Conservation (phyloP, 1,284 basidiomycete genomes). For the Gymnopus androsaceus region DNA sequence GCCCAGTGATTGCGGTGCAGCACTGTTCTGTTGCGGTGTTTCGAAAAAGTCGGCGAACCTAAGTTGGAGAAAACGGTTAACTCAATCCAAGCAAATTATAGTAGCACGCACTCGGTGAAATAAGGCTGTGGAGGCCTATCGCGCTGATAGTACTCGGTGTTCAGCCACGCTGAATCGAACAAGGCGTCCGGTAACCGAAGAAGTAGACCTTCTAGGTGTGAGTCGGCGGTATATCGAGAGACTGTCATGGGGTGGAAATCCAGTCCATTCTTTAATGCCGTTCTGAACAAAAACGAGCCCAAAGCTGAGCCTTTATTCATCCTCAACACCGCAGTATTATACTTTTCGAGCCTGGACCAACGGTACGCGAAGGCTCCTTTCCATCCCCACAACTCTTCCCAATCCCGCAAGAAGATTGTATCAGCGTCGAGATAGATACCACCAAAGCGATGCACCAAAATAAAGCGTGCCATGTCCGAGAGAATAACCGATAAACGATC, state of each 20-base stretch:
- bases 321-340: slow-evolving; percentile 78
- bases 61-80: neutral
- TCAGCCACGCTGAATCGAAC: slow-evolving; percentile 81
- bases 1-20: slow-evolving; percentile 69
- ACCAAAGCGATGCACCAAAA: slow-evolving; percentile 77
- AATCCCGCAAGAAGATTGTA: slow-evolving; percentile 77
- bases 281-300: slow-evolving; percentile 75
- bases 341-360: slow-evolving; percentile 73
- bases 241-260: slow-evolving; percentile 86
- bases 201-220: slow-evolving; percentile 63
- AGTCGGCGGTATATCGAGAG: slow-evolving; percentile 68
- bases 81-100: slow-evolving; percentile 5
- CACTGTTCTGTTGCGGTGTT: slow-evolving; percentile 62
- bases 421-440: slow-evolving; percentile 83
- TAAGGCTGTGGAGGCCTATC: slow-evolving; percentile 80
- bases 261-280: slow-evolving; percentile 72
- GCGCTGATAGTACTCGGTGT: slow-evolving; percentile 75
- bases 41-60: slow-evolving; percentile 76
- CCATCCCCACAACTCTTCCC: slow-evolving; percentile 85
- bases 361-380: slow-evolving; percentile 79
- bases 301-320: slow-evolving; percentile 74
- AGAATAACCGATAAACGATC: slow-evolving; percentile 75
- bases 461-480: slow-evolving; percentile 81
- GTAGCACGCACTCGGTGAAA: slow-evolving; percentile 61
- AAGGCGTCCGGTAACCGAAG: slow-evolving; percentile 74